A percentile compares a stretch with the other conserved stretches of the same genome.
Conservation (phyloP, 2,329 filamentous ascomycete species). For the Microcyclospora pomicola region DNA sequence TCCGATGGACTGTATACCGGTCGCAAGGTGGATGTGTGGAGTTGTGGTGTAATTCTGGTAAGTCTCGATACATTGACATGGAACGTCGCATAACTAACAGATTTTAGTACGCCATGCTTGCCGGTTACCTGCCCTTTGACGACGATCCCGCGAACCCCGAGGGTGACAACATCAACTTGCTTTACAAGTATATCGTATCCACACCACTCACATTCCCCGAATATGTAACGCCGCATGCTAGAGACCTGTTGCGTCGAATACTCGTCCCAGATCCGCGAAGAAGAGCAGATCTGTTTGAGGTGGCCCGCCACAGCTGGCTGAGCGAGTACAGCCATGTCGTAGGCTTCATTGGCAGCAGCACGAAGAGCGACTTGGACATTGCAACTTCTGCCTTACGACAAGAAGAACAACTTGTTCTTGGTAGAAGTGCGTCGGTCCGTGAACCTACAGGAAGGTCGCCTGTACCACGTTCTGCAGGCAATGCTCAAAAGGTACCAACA, state of each 20-base stretch:
- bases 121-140: slow-evolving; percentile 92
- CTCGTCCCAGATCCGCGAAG: slow-evolving; percentile 90
- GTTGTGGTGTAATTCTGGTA: slow-evolving; percentile 95
- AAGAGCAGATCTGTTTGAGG: slow-evolving; percentile 90
- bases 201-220: slow-evolving; percentile 95
- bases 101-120: slow-evolving; percentile 91
- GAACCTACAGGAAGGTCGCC: slow-evolving; percentile 49
- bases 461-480: slow-evolving; percentile 6
- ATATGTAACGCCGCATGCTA: slow-evolving; percentile 93
- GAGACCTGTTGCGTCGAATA: slow-evolving; percentile 83
- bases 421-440: slow-evolving; percentile 83
- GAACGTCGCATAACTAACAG: slow-evolving; percentile 2
- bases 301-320: slow-evolving; percentile 94
- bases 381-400: slow-evolving; percentile 58
- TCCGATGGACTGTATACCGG: slow-evolving; percentile 96
- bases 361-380: slow-evolving; percentile 74
- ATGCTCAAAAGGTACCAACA: slow-evolving; percentile 8
- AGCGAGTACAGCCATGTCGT: slow-evolving; percentile 96
- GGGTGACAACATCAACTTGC: slow-evolving; percentile 94
- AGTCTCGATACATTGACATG: slow-evolving; percentile 25
- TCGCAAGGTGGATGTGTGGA: slow-evolving; percentile 97
- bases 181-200: slow-evolving; percentile 98
- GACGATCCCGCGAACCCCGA: slow-evolving; percentile 97
- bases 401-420: slow-evolving; percentile 48
- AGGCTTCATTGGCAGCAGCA: slow-evolving; percentile 91